Base-by-base conservation (phyloP, 495 filamentous ascomycete genomes). In the Trichoderma gamsii region DNA sequence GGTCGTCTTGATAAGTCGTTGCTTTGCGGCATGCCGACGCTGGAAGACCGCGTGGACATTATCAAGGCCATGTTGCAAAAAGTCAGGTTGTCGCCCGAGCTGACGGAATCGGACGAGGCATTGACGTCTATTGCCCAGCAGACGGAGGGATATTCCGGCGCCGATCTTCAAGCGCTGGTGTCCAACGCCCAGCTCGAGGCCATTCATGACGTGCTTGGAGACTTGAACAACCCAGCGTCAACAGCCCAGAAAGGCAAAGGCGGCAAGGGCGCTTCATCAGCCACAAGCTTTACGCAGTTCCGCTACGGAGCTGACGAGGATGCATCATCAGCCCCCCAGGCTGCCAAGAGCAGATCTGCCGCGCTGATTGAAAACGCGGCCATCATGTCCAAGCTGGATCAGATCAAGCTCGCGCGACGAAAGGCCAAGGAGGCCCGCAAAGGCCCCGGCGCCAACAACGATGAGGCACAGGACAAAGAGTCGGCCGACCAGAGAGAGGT, bases 121-220 rank as follows among this genome's bases (percentile, higher is more conserved):
- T 66, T 91, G 12, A 69, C 68, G 1, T 91, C 95, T 70, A 83
- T 98, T 13, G 94, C 92, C 1, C 78, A 79, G 2, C 78, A 85
- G 51, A 97, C 94, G 0, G 91, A 92, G 69, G 95, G 95, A n/a
- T 97, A 95, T 74, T 92, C 91, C 0, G 95, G 95, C 1, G 95
- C 95, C 0, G 95, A 99, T 81, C 80, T 99, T 21, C 96, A 97
- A 76, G 95, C 95, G 0, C 85, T 99, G 12, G 86, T 98, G 18
- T 97, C 96, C 69, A 98, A 99, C 71, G 95, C 95, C 5, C 95
- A 99, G 76, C 82, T 99, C 7, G 96, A 98, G 77, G 95, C 95
- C 32, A 96, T 99, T 68, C 95, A 99, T 70, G 93, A 96, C 69
- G 86, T 94, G 2, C 85, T 99, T 4, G 89, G 87, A 15, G 90